Base-by-base conservation (phyloP, 176 grass and related monocot genomes). In the Pontederia paniculata region DNA sequence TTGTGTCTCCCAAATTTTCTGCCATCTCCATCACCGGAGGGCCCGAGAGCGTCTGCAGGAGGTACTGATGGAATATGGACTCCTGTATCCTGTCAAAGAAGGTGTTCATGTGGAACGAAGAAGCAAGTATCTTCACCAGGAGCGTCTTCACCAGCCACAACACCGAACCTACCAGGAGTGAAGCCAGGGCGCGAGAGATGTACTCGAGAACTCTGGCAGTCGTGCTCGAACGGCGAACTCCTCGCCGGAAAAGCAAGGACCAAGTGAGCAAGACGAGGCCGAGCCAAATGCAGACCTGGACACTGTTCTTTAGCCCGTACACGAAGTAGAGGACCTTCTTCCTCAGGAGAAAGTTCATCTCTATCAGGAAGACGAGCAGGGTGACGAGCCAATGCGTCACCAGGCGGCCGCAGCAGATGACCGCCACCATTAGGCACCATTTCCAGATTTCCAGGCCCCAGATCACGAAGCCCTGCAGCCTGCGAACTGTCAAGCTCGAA, bases 21-120 rank as follows among this genome's bases (percentile, higher is more conserved):
- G 80, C 93, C 28, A 88, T 60, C 54, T 98, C 83, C 93, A 89
- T 90, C 68, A 88, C 1, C 0, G 93, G 86, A 11, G 37, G 93
- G 0, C 93, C 93, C 0, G 93, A 98, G 12, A 98, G 80, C 7
- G 21, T 77, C 77, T 98, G 93, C 49, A 98, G 83, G 20, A 98
- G 69, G 23, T 98, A 98, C 61, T 98, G 93, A 42, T 98, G 70
- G 67, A 88, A 98, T 16, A 98, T 67, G 21, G 80, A 88, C 72
- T 91, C 93, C 56, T 91, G 93, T 65, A 98, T 98, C 63, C 93
- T 70, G n/a, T 98, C 93, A 11, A 98, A 98, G 69, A 91, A 98
- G 6, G 77, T 56, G 71, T 84, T 98, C 50, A 88, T 77, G 56
- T 98, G 93, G 68, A 98, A 98, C 0, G 83, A 75, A 48, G 93